Percentiles rank a stretch among this genome's conserved stretches.
Conservation (phyloP, 352 stramenopile genomes). For the Phytophthora nicotianae region DNA sequence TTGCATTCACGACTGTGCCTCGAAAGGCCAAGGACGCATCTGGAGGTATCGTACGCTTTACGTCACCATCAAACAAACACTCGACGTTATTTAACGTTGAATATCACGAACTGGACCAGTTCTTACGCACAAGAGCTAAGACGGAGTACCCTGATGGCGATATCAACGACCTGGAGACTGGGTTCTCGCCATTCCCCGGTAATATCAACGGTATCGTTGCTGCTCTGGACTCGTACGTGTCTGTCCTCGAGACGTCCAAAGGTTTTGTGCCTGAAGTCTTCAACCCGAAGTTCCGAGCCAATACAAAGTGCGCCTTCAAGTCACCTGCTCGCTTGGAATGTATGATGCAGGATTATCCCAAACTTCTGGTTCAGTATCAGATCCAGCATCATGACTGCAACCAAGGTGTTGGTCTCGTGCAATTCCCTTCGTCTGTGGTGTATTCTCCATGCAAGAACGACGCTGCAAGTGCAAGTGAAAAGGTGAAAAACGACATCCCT, state of each 20-base stretch:
- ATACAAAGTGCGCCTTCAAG: conserved; percentile 55
- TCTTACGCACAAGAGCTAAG: conserved; percentile 52
- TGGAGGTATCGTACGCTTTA: conserved; percentile 66
- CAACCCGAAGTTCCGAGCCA: conserved; percentile 61
- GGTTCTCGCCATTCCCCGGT: conserved; percentile 66
- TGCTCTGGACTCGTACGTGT: conserved; percentile 53
- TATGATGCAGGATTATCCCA: conserved; percentile 85
- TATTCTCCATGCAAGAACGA: conserved; percentile 84
- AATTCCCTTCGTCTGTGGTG: conserved; percentile 64
- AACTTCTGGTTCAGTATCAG: conserved; percentile 53
- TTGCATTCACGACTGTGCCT: conserved; percentile 94
- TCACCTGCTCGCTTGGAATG: conserved; percentile 71
- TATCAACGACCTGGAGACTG: conserved; percentile 58
- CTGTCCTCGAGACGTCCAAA: conserved; percentile 48
- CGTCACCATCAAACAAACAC: conserved; percentile 27
- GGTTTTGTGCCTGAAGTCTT: conserved; percentile 75
- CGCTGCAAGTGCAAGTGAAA: conserved; percentile 51
- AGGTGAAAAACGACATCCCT: conserved; percentile 55
- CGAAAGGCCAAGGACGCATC: conserved; percentile 94
- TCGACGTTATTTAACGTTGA: conserved; percentile 73
- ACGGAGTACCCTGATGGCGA: conserved; percentile 61
- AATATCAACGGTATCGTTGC: conserved; percentile 81
- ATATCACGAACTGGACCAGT: conserved; percentile 77
- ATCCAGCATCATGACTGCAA: conserved; percentile 19
- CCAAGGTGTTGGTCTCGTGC: conserved; percentile 47